Conservation (phyloP, 1,284 basidiomycete genomes). For the Ceratobasidium sp. region DNA sequence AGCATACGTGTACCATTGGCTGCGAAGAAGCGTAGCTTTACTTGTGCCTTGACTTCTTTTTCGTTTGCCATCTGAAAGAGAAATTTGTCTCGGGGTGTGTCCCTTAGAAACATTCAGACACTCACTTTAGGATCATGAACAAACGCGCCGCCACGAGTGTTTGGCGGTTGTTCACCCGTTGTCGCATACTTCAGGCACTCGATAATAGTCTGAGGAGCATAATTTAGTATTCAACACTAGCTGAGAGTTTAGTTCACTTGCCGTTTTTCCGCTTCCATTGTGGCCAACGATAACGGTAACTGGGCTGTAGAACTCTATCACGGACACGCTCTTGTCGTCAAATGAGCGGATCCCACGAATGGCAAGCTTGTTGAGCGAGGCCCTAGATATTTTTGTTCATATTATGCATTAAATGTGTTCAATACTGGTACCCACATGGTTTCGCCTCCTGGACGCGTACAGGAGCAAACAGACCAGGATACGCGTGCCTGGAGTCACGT, state of each 20-base stretch:
- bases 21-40: slow-evolving; percentile 91
- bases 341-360: slow-evolving; percentile 84
- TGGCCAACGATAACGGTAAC: slow-evolving; percentile 99
- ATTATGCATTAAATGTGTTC: neutral
- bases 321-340: slow-evolving; percentile 91
- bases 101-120: neutral
- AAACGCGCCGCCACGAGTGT: slow-evolving; percentile 97
- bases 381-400: slow-evolving; percentile 59
- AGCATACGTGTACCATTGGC: slow-evolving; percentile 89
- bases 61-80: slow-evolving; percentile 86
- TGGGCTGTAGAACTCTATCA: slow-evolving; percentile 97
- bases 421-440: slow-evolving; percentile 18
- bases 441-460: slow-evolving; percentile 18
- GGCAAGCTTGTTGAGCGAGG: slow-evolving; percentile 85
- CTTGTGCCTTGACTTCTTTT: slow-evolving; percentile 98
- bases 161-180: slow-evolving; percentile 96
- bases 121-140: slow-evolving; percentile 90
- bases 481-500: slow-evolving; percentile 31
- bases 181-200: slow-evolving; percentile 99
- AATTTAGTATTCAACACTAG: neutral
- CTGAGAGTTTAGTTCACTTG: slow-evolving; percentile 44
- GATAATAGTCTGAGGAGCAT: slow-evolving; percentile 76
- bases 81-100: neutral
- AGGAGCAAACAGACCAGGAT: neutral
- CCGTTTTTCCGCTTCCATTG: slow-evolving; percentile 98